A percentile compares a stretch with the other conserved stretches of the same genome.
phyloP scores from a whole-genome alignment of 1,284 basidiomycete species.

The Papiliotrema laurentii region DNA sequence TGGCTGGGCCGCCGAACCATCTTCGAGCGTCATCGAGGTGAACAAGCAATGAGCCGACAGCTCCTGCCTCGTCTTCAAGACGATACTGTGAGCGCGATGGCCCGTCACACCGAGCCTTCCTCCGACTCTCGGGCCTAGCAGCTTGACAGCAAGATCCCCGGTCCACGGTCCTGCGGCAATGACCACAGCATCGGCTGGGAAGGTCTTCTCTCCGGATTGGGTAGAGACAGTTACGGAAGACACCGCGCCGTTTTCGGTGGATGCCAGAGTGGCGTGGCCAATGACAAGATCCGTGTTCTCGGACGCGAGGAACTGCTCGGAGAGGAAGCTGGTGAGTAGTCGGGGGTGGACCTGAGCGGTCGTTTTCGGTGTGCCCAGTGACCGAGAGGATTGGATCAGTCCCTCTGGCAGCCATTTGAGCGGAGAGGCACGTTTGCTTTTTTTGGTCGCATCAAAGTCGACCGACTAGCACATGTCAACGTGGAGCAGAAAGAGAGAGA shows the following conservation, averaged over 20 bases:
- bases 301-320: constrained; percentile 49
- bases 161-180: constrained; percentile 87
- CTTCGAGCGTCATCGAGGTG: constrained; percentile 53
- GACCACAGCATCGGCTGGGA: constrained; percentile 55
- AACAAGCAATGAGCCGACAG: constrained; percentile 51
- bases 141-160: constrained; percentile 53
- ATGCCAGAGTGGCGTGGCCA: constrained; percentile 25
- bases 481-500: not conserved
- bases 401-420: constrained; percentile 40
- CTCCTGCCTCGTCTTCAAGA: constrained; percentile 43
- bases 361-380: constrained; percentile 35
- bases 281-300: constrained; percentile 32
- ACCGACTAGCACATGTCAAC: too few relatives aligned
- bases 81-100: constrained; percentile 53
- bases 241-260: not conserved
- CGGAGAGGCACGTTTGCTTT: constrained; percentile 27
- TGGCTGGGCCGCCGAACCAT: constrained; percentile 47
- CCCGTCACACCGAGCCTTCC: constrained; percentile 45
- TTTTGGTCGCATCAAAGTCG: constrained; percentile 38
- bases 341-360: constrained; percentile 45
- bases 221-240: not conserved
- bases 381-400: constrained; percentile 31
- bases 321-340: constrained; percentile 69
- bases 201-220: constrained; percentile 36
- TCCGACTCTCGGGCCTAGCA: constrained; percentile 52